Conservation (phyloP, 495 filamentous ascomycete genomes). For the Talaromyces stipitatus region DNA sequence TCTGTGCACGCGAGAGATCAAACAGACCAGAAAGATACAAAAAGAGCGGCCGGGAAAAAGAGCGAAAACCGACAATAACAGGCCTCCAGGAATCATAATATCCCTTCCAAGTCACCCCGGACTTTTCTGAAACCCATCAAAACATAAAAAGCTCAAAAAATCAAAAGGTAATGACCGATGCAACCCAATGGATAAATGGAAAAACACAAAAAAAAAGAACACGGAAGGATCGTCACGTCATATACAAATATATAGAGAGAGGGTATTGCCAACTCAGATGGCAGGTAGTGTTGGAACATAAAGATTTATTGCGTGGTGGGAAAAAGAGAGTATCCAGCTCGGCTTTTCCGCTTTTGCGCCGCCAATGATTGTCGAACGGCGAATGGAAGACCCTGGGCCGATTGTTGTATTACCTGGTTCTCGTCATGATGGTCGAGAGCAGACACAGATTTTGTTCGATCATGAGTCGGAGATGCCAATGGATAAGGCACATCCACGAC, state of each 20-base stretch:
- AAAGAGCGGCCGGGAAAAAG: neutral
- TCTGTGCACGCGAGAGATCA: neutral
- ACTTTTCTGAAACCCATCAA: neutral
- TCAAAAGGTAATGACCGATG: neutral
- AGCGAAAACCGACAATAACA: conserved; percentile 4
- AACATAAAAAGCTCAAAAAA: neutral
- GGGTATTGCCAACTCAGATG: neutral
- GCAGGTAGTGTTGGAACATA: neutral
- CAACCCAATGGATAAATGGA: neutral
- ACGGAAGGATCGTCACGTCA: conserved; percentile 2
- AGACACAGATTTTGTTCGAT: conserved; percentile 32
- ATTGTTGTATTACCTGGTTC: neutral
- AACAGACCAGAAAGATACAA: conserved; percentile 4
- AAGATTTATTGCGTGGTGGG: conserved; percentile 16
- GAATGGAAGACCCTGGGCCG: neutral
- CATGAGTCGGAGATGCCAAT: conserved; percentile 14
- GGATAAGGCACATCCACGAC: conserved; percentile 12
- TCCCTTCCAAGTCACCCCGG: neutral
- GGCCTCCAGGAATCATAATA: neutral
- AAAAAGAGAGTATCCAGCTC: conserved; percentile 40
- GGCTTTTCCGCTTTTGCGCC: conserved; percentile 25
- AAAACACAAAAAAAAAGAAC: neutral
- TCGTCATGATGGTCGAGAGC: conserved; percentile 8
- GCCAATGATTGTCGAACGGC: neutral
- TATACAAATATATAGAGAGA: neutral